A percentile compares a stretch with the other conserved stretches of the same genome.
These are phyloP conservation scores for Lasiosphaeria ovina DNA, from an alignment of 495 filamentous ascomycete species.

Conservation along the genomic window DNA sequence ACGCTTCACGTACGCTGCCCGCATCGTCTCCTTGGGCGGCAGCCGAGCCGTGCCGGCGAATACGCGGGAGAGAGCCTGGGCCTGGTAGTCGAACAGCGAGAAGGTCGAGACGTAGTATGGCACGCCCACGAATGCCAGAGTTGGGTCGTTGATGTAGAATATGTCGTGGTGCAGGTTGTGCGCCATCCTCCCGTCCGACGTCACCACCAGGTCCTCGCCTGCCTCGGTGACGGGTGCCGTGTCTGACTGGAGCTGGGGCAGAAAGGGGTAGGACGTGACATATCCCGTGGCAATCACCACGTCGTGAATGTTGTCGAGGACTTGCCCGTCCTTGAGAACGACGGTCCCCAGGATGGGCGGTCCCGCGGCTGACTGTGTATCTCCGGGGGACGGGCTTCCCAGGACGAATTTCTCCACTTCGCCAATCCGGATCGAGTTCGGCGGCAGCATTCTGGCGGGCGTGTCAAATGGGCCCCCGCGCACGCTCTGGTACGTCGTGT, in stretches of 20 bases:
- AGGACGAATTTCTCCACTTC: slow-evolving; percentile 41
- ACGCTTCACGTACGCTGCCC: slow-evolving; percentile 49
- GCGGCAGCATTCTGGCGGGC: slow-evolving; percentile 46
- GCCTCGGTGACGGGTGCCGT: slow-evolving; percentile 33
- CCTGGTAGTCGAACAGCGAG: slow-evolving; percentile 65
- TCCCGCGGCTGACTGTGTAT: neutral
- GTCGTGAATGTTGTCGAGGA: slow-evolving; percentile 52
- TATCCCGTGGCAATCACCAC: slow-evolving; percentile 66
- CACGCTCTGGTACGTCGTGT: slow-evolving; percentile 57
- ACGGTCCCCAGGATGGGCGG: slow-evolving; percentile 24
- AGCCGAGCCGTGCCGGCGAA: slow-evolving; percentile 52
- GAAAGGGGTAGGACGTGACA: slow-evolving; percentile 58
- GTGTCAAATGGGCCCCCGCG: slow-evolving; percentile 58
- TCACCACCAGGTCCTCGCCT: slow-evolving; percentile 53
- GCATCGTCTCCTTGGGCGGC: slow-evolving; percentile 48
- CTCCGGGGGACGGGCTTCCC: neutral
- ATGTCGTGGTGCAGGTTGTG: slow-evolving; percentile 68
- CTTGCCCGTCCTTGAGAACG: slow-evolving; percentile 35
- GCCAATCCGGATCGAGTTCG: slow-evolving; percentile 48
- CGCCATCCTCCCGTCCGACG: slow-evolving; percentile 58
- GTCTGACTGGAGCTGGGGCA: slow-evolving; percentile 47
- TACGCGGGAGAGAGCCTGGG: slow-evolving; percentile 56
- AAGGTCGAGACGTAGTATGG: slow-evolving; percentile 62
- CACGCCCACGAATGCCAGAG: slow-evolving; percentile 59
- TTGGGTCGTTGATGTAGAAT: slow-evolving; percentile 65